Conservation (phyloP, 768 basidiomycete species). For the Daedalea quercina region DNA sequence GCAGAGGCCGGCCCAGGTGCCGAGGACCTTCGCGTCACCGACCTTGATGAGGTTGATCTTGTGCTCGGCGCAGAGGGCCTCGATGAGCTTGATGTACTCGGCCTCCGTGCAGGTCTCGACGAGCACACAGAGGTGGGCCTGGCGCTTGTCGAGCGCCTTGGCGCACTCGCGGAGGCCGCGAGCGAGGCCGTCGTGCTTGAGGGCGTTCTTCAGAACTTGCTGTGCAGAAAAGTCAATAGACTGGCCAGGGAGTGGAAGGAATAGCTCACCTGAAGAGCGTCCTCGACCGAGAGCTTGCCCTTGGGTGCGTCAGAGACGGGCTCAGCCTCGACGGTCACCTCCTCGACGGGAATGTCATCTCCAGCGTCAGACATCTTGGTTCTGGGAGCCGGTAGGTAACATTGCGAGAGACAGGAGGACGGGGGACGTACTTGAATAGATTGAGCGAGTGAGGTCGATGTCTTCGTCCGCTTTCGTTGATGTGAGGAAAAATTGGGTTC, state of each 20-base stretch:
- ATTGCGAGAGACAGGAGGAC: not conserved
- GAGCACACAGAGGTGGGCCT: conserved; percentile 97
- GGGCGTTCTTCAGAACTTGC: conserved; percentile 99
- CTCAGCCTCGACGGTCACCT: conserved; percentile 60
- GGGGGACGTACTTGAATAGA: conserved; percentile 19
- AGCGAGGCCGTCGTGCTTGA: conserved; percentile 97
- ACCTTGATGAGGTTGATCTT: conserved; percentile 99
- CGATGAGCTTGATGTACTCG: conserved; percentile 99
- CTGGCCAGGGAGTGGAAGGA: too few relatives aligned
- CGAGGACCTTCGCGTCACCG: conserved; percentile 95
- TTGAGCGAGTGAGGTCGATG: conserved; percentile 36
- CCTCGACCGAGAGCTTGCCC: conserved; percentile 94
- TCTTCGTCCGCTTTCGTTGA: conserved; percentile 97
- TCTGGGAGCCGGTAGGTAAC: not conserved
- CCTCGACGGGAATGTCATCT: conserved; percentile 85
- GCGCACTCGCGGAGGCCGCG: conserved; percentile 96
- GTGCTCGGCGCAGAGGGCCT: conserved; percentile 98
- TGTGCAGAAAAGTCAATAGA: conserved; percentile 23
- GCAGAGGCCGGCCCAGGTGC: conserved; percentile 98
- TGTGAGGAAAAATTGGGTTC: conserved; percentile 63
- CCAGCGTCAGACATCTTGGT: conserved; percentile 93
- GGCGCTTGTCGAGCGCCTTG: conserved; percentile 97
- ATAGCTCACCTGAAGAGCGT: conserved; percentile 73
- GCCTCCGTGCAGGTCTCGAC: conserved; percentile 99
- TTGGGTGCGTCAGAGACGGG: conserved; percentile 86